Conservation (phyloP, 2,329 filamentous ascomycete genomes). For the Decorospora gaudefroyi region DNA sequence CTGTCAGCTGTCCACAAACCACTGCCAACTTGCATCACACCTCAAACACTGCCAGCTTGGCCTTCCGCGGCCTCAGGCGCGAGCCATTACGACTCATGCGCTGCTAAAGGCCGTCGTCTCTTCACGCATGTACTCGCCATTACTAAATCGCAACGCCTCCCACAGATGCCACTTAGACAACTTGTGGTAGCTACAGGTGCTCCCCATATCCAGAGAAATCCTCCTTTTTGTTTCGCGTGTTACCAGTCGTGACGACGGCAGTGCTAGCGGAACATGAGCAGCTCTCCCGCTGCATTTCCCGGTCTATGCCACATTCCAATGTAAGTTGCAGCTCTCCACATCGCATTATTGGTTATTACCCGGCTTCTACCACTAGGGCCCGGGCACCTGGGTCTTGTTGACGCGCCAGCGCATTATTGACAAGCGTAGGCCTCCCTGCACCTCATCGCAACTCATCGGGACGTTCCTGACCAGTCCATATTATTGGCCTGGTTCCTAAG, state of each 20-base stretch:
- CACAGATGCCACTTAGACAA: not conserved
- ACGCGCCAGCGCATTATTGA: not conserved
- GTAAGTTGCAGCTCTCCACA: not conserved
- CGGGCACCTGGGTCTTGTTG: slow-evolving; percentile 10
- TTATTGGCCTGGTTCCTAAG: too few relatives aligned
- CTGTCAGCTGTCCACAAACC: not conserved
- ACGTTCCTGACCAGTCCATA: too few relatives aligned
- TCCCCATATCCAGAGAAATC: too few relatives aligned
- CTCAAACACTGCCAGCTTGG: not conserved
- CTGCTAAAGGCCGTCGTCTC: not conserved
- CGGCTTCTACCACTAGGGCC: slow-evolving; percentile 27
- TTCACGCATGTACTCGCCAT: not conserved
- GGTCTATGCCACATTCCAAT: not conserved
- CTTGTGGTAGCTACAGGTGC: too few relatives aligned
- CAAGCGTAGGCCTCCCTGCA: slow-evolving; percentile 8
- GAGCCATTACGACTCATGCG: not conserved
- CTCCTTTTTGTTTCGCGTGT: too few relatives aligned
- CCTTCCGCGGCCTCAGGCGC: not conserved
- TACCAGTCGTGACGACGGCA: too few relatives aligned
- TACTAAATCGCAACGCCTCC: too few relatives aligned
- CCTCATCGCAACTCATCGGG: slow-evolving; percentile 11
- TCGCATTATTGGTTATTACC: slow-evolving; percentile 13
- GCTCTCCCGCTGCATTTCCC: not conserved
- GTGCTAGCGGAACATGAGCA: slow-evolving; percentile 3
- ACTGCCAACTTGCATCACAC: not conserved